Conservation (phyloP, 1,139 yeast species). For the Pneumocystis carinii region DNA sequence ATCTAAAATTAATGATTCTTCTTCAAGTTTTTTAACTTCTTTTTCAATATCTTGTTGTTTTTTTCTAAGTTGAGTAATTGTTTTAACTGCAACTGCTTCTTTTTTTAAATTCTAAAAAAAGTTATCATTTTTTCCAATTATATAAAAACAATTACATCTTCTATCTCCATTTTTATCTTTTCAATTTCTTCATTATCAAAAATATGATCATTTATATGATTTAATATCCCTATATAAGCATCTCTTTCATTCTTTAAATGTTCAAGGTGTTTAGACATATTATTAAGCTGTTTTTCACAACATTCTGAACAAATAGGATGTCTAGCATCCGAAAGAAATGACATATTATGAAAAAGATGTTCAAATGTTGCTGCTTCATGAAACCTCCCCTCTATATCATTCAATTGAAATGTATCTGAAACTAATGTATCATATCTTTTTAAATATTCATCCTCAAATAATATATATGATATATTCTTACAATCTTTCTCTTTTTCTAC, state of each 20-base stretch:
- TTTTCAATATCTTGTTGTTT: slow-evolving; percentile 20
- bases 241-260: slow-evolving; percentile 68
- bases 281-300: slow-evolving; percentile 50
- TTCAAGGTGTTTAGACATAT: slow-evolving; percentile 55
- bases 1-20: slow-evolving; percentile 23
- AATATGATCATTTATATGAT: slow-evolving; percentile 46
- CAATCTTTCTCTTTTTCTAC: background rate
- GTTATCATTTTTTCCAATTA: background rate
- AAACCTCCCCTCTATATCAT: slow-evolving; percentile 22
- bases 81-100: slow-evolving; percentile 21
- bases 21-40: slow-evolving; percentile 24
- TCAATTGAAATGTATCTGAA: background rate
- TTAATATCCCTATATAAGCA: slow-evolving; percentile 54
- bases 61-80: slow-evolving; percentile 23
- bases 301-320: slow-evolving; percentile 85
- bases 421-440: background rate
- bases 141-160: background rate
- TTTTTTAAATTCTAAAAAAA: slow-evolving; percentile 18
- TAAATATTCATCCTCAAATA: background rate
- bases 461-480: background rate
- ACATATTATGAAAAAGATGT: slow-evolving; percentile 49
- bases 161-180: slow-evolving; percentile 31
- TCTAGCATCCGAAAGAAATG: slow-evolving; percentile 62
- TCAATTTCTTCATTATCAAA: slow-evolving; percentile 32
- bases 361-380: slow-evolving; percentile 36